These are phyloP conservation scores for Saccharomyces hybrid DNA, from an alignment of 1,139 yeast genomes.

Conservation along the genomic window DNA sequence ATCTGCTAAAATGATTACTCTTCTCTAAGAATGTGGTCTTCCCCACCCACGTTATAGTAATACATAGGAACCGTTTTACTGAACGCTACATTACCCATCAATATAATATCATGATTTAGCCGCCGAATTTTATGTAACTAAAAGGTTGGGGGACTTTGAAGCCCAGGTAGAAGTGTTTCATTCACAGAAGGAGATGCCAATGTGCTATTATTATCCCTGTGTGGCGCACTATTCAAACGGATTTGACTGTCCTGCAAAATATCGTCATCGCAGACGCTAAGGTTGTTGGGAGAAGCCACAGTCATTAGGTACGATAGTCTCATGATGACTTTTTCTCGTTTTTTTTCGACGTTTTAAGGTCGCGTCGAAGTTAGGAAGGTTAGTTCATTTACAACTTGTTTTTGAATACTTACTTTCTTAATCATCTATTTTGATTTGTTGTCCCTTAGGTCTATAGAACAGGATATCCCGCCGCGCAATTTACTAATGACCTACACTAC, in stretches of 20 bases:
- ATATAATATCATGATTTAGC: neutral
- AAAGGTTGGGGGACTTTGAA: neutral
- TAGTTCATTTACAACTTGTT: neutral
- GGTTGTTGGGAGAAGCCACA: neutral
- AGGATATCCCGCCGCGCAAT: neutral
- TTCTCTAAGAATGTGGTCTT: neutral
- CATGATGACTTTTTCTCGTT: neutral
- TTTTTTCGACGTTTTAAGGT: neutral
- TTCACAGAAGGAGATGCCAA: neutral
- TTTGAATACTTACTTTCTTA: neutral
- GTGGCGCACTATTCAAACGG: neutral
- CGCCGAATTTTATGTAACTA: neutral
- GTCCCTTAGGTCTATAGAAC: neutral
- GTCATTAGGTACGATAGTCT: neutral
- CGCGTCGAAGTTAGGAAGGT: neutral
- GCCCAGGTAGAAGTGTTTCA: neutral
- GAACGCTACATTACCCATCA: neutral
- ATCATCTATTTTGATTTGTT: neutral
- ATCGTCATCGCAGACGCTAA: neutral
- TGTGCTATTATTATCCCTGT: neutral
- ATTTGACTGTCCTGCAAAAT: neutral
- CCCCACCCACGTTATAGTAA: neutral
- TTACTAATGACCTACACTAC: conserved; percentile 57
- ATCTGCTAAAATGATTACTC: neutral
- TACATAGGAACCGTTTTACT: neutral